Base-by-base conservation (phyloP, 1,284 basidiomycete species). In the Bjerkandera adusta region DNA sequence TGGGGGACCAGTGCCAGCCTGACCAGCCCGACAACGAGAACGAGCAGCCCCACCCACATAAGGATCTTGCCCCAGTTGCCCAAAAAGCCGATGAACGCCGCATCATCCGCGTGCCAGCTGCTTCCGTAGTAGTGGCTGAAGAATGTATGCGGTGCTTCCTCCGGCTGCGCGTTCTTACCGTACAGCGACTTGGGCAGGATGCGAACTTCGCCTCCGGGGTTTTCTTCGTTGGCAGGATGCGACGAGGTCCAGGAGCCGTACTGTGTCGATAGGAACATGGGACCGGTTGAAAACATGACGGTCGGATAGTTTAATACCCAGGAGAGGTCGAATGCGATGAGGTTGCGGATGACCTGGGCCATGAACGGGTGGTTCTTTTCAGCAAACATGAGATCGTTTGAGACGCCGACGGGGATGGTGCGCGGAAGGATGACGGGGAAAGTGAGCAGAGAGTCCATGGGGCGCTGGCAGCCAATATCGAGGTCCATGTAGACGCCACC, bases 221-320 rank as follows among this genome's bases (percentile, higher is more conserved):
- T 59, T 7, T 68, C 66, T 1, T 67, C 62, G n/a, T 79, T 79
- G 21, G 67, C 69, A 15, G 85, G 83, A 52, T 92, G 85, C 15
- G 85, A 77, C 26, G 89, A 75, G 24, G 85, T 80, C 70, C 88
- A 93, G 49, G 91, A 73, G 47, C 89, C 84, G 66, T 93, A 90
- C 67, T 96, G 84, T 16, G 89, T 81, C 2, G 91, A 91, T 20
- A 97, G 68, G 71, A 94, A 92, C 92, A 95, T 92, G 65, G 92
- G 85, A 1, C 96, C 96, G 0, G 97, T 99, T 40, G 92, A 93
- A 72, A 99, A 99, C 96, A 99, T 99, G 71, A 99, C 96, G 27
- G 96, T 99, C 25, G 97, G 96, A 61, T 99, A 99, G 69, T 97
- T 95, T 61, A 93, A 81, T 44, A 97, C 66, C 82, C 92, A 98